These are phyloP conservation scores for Penicillium macrosclerotiorum DNA, from an alignment of 495 filamentous ascomycete genomes.

Conservation along the genomic window DNA sequence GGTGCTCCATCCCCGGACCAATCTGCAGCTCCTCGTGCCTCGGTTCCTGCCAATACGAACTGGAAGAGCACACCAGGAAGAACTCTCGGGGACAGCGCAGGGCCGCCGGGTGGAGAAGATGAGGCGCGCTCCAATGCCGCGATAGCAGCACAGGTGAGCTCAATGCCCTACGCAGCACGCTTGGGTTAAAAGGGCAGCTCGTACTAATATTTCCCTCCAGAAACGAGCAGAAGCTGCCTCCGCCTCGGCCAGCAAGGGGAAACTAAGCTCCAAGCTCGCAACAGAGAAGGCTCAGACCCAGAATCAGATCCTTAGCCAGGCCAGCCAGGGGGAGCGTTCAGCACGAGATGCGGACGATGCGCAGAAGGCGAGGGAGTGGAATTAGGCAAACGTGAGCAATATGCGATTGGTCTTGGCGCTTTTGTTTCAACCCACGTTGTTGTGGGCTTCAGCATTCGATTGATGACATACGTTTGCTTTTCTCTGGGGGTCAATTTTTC, in stretches of 20 bases:
- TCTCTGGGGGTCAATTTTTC: no score
- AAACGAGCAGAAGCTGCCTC: slow-evolving; percentile 37
- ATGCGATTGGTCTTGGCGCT: neutral
- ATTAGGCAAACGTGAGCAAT: neutral
- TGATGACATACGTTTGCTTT: neutral
- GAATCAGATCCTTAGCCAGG: slow-evolving; percentile 54
- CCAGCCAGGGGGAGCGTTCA: slow-evolving; percentile 54
- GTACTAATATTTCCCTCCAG: slow-evolving; percentile 14
- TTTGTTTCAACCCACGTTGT: neutral
- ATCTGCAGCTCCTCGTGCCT: slow-evolving; percentile 29
- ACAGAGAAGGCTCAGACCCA: slow-evolving; percentile 66
- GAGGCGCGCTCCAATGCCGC: slow-evolving; percentile 57
- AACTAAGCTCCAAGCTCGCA: slow-evolving; percentile 59
- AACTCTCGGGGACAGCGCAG: slow-evolving; percentile 47
- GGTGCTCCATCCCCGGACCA: slow-evolving; percentile 20
- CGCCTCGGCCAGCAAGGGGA: slow-evolving; percentile 39
- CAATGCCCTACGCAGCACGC: neutral
- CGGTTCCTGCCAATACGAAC: slow-evolving; percentile 40
- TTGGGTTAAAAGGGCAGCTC: neutral
- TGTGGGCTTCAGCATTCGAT: neutral
- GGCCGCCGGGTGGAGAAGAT: slow-evolving; percentile 37
- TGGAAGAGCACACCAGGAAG: slow-evolving; percentile 52
- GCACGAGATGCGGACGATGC: slow-evolving; percentile 55
- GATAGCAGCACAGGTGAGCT: slow-evolving; percentile 63
- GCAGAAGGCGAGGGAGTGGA: slow-evolving; percentile 1